A percentile compares a stretch with the other conserved stretches of the same genome.
These are phyloP conservation scores for Kazachstania sp. DNA, from an alignment of 1,139 yeast genomes.

Conservation along the genomic window DNA sequence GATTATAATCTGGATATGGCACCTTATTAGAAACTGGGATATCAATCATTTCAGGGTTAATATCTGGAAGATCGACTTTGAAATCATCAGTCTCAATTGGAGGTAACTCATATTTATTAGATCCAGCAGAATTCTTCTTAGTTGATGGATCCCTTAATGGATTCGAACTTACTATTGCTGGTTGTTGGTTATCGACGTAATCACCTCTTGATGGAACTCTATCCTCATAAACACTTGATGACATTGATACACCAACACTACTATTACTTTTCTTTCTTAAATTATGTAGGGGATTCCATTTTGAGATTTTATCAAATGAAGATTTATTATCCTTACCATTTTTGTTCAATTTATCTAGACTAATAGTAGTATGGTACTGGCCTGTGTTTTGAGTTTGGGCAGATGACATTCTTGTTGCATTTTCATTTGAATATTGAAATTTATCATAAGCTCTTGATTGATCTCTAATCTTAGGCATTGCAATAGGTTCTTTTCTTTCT, in stretches of 20 bases:
- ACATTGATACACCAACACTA: constrained; percentile 1
- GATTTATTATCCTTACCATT: constrained; percentile 14
- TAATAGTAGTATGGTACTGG: constrained; percentile 23
- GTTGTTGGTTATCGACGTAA: background rate
- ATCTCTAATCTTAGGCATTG: constrained; percentile 10
- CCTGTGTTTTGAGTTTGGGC: constrained; percentile 4
- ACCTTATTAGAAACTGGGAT: background rate
- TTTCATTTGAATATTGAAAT: constrained; percentile 17
- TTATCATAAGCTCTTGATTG: constrained; percentile 17
- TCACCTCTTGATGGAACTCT: background rate
- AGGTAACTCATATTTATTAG: constrained; percentile 22
- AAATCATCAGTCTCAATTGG: constrained; percentile 23
- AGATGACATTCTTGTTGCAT: constrained; percentile 5
- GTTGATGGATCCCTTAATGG: background rate
- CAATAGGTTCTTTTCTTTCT: background rate
- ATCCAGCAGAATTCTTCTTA: constrained; percentile 5
- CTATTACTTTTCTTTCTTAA: constrained; percentile 21
- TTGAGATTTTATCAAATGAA: constrained; percentile 20
- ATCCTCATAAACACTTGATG: background rate
- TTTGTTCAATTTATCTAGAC: constrained; percentile 15
- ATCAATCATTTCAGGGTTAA: constrained; percentile 7
- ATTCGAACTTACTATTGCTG: background rate
- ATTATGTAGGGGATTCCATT: constrained; percentile 26
- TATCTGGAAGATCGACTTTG: constrained; percentile 20
- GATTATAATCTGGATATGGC: background rate